A percentile compares a stretch with the other conserved stretches of the same genome.
Evolutionary conservation across 148 eudicot species (phyloP).

Genomic region (Simmondsia chinensis): DNA sequence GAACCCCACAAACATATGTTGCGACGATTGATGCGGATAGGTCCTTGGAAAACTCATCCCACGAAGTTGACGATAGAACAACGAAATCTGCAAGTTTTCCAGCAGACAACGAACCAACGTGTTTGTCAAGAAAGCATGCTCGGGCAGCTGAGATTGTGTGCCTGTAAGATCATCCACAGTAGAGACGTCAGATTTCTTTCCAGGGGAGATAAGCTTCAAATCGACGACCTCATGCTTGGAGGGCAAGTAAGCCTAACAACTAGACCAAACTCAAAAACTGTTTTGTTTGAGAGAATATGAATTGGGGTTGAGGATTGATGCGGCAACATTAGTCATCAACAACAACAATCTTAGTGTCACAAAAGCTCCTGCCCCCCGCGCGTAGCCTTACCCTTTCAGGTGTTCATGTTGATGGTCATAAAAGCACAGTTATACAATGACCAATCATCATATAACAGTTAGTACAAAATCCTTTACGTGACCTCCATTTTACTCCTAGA

Average conservation of each 20-base stretch:
- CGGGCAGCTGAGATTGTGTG: slow-evolving; percentile 87
- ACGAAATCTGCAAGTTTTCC: slow-evolving; percentile 95
- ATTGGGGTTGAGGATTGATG: no score
- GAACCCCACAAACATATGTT: slow-evolving; percentile 72
- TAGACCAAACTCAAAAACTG: no score
- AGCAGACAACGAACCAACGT: slow-evolving; percentile 72
- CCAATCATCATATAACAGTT: not conserved
- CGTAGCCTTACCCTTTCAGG: no score
- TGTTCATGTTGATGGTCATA: no score
- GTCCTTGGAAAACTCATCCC: slow-evolving; percentile 48
- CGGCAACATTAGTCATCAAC: no score
- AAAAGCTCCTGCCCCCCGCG: no score
- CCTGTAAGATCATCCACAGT: slow-evolving; percentile 26
- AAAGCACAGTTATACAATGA: no score
- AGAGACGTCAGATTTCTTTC: not conserved
- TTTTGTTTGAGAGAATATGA: no score
- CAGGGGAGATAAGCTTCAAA: not conserved
- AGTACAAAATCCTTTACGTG: not conserved
- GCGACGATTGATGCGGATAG: slow-evolving; percentile 56
- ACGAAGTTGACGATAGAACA: slow-evolving; percentile 53
- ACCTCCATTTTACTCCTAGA: no score
- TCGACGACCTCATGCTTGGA: not conserved
- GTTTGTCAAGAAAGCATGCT: slow-evolving; percentile 71
- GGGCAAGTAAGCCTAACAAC: not conserved
- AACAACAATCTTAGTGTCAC: no score